Evolutionary conservation across 148 eudicot genomes (phyloP).

Genomic region (Amaranthus hypochondriacus): DNA sequence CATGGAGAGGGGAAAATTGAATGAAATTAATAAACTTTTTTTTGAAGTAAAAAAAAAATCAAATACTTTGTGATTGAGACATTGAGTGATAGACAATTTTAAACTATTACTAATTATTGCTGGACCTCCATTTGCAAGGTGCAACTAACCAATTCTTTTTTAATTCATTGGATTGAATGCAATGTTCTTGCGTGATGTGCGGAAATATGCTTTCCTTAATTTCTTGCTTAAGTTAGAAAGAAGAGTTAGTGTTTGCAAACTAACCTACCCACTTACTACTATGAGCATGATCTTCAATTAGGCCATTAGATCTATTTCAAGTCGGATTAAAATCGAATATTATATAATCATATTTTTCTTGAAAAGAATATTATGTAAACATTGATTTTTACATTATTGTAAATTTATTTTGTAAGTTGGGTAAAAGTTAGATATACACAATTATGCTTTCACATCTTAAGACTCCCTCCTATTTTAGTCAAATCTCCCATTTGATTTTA

Average conservation of each 20-base stretch:
- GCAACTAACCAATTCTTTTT: not conserved
- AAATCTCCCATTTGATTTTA: no score
- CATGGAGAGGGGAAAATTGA: not conserved
- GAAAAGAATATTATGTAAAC: no score
- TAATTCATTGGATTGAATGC: not conserved
- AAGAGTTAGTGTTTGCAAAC: not conserved
- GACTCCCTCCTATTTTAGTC: no score
- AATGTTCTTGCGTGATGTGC: slow-evolving; percentile 19
- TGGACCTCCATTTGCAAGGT: not conserved
- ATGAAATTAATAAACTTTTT: not conserved
- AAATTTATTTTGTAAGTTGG: no score
- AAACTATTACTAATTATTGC: slow-evolving; percentile 11
- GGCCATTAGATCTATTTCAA: no score
- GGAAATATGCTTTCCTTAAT: not conserved
- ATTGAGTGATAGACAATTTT: not conserved
- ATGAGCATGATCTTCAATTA: no score
- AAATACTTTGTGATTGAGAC: not conserved
- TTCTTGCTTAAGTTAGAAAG: not conserved
- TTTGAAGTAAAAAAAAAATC: not conserved
- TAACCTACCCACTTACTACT: no score
- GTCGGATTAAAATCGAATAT: no score
- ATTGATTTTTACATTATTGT: no score
- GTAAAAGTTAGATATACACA: no score
- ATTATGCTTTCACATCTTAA: no score
- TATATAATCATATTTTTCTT: no score